A percentile compares a stretch with the other conserved stretches of the same genome.
These are phyloP conservation scores for Chlamydomonas sp. DNA, from an alignment of 139 green algal genomes.

Conservation along the genomic window DNA sequence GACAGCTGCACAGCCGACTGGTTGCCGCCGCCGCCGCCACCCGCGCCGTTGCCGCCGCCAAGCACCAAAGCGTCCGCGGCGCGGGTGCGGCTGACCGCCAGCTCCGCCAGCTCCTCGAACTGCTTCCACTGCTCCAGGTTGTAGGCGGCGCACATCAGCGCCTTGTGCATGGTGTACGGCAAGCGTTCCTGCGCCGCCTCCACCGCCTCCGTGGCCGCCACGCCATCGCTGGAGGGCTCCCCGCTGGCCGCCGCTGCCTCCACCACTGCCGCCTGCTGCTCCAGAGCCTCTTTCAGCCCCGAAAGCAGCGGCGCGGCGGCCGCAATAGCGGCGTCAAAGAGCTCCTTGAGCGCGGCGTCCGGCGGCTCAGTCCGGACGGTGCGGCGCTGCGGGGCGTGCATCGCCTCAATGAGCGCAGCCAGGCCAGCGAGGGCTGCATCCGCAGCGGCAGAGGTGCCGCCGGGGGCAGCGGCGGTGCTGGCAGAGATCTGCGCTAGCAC, in stretches of 20 bases:
- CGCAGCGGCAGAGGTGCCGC: neutral
- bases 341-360: slow-evolving; percentile 44
- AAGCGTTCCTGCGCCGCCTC: neutral
- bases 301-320: slow-evolving; percentile 40
- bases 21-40: neutral
- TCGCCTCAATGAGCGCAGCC: slow-evolving; percentile 34
- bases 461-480: neutral
- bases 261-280: neutral
- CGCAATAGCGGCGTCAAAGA: slow-evolving; percentile 57
- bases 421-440: slow-evolving; percentile 2
- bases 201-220: neutral
- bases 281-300: slow-evolving; percentile 23
- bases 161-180: slow-evolving; percentile 31
- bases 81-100: slow-evolving; percentile 27
- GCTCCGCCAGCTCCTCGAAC: slow-evolving; percentile 45
- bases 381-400: slow-evolving; percentile 40
- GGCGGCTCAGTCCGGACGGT: slow-evolving; percentile 48
- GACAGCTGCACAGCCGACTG: slow-evolving; percentile 2
- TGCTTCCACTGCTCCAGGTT: slow-evolving; percentile 46
- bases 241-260: slow-evolving; percentile 2
- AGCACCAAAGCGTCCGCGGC: neutral
- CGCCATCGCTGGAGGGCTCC: neutral
- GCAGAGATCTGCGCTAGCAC: slow-evolving; percentile 25
- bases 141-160: slow-evolving; percentile 57
- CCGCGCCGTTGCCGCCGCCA: neutral